phyloP scores from a whole-genome alignment of 1,284 basidiomycete genomes.

The Irpex sp. region DNA sequence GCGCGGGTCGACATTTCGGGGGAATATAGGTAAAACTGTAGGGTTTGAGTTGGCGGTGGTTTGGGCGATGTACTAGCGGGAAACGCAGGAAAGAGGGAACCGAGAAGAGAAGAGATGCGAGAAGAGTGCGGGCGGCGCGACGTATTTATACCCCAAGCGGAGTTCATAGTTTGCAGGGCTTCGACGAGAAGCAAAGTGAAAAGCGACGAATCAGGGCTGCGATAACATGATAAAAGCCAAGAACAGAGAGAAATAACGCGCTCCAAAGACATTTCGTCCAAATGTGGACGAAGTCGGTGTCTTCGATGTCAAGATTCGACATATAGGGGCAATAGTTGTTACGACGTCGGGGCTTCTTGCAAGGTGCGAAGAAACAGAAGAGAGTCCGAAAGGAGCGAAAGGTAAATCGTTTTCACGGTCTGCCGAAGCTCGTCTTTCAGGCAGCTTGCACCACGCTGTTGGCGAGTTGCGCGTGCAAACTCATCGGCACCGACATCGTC shows the following conservation, averaged over 20 bases:
- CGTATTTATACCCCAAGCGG: background rate
- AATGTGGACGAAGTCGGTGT: background rate
- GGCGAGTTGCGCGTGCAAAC: too few relatives aligned
- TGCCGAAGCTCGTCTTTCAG: too few relatives aligned
- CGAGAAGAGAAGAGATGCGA: background rate
- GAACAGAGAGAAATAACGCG: background rate
- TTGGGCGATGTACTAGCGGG: background rate
- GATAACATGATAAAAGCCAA: background rate
- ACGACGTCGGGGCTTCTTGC: background rate
- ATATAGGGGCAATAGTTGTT: background rate
- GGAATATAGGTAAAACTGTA: background rate
- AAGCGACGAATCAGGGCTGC: background rate
- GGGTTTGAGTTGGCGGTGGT: background rate
- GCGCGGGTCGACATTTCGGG: background rate
- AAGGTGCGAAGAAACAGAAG: too few relatives aligned
- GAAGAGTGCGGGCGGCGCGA: background rate
- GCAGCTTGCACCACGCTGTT: too few relatives aligned
- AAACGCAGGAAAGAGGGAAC: background rate
- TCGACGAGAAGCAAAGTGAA: background rate
- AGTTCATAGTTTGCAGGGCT: background rate
- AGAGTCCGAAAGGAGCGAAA: too few relatives aligned
- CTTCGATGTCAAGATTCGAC: background rate
- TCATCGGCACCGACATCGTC: too few relatives aligned
- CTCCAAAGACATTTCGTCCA: background rate
- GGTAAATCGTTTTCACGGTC: too few relatives aligned